Evolutionary conservation across 73 alveolate species (phyloP).

Genomic region (Uronychia binucleata): DNA sequence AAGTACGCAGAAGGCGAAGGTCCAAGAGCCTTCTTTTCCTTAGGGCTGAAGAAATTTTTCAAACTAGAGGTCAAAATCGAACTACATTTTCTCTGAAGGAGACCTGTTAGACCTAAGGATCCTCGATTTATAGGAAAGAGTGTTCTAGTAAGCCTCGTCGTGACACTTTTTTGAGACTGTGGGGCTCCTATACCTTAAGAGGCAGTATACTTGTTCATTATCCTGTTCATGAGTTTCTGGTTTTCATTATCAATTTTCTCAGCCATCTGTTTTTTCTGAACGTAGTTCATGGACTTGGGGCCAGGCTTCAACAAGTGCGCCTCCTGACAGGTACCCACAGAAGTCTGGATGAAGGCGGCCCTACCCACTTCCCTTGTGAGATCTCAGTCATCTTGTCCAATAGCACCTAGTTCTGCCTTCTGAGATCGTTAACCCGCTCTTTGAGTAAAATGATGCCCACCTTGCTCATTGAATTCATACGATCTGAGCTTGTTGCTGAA

Average conservation of each 20-base stretch:
- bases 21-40: neutral
- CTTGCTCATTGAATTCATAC: slow-evolving; percentile 41
- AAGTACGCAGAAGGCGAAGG: neutral
- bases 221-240: neutral
- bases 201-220: too few species aligned
- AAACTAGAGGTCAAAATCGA: too few species aligned
- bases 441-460: too few species aligned
- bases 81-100: neutral
- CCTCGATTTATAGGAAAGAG: neutral
- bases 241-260: neutral
- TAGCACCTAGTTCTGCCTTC: slow-evolving; percentile 35
- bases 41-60: neutral
- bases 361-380: slow-evolving; percentile 52
- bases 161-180: neutral
- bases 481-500: slow-evolving; percentile 39
- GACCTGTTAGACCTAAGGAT: neutral
- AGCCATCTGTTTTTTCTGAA: neutral
- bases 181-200: too few species aligned
- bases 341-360: too few species aligned
- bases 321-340: neutral
- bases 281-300: neutral
- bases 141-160: neutral
- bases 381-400: slow-evolving; percentile 44
- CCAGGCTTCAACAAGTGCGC: neutral
- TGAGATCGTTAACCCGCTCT: slow-evolving; percentile 45